Conservation (phyloP, 108 stramenopile species). For the Nitzschia inconspicua region DNA sequence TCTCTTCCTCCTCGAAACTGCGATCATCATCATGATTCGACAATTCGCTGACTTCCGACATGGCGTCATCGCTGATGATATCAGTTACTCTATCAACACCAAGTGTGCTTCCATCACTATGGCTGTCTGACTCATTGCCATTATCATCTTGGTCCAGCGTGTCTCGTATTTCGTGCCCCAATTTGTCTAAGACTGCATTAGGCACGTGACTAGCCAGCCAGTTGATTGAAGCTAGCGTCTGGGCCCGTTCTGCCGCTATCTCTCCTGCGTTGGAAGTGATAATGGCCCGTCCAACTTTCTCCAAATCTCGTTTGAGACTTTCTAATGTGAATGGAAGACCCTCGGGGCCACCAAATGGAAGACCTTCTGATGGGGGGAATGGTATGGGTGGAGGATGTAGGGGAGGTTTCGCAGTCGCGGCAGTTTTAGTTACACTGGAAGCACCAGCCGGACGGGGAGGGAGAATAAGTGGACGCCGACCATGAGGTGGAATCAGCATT, state of each 20-base stretch:
- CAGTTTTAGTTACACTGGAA: too few relatives aligned
- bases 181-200: slow-evolving; percentile 39
- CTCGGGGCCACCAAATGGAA: not conserved
- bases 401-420: too few relatives aligned
- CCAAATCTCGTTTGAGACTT: slow-evolving; percentile 11
- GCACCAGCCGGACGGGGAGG: too few relatives aligned
- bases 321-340: slow-evolving; percentile 4
- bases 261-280: slow-evolving; percentile 11
- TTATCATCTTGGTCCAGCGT: slow-evolving; percentile 10
- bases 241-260: slow-evolving; percentile 29
- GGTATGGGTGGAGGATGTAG: too few relatives aligned
- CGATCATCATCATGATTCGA: too few relatives aligned
- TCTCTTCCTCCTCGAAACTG: not conserved
- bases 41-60: slow-evolving; percentile 13
- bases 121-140: not conserved
- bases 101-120: not conserved
- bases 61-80: slow-evolving; percentile 7
- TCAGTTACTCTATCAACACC: too few relatives aligned
- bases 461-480: too few relatives aligned
- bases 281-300: slow-evolving; percentile 21
- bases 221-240: slow-evolving; percentile 45
- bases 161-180: slow-evolving; percentile 27
- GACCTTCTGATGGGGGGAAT: too few relatives aligned
- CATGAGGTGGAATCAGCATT: too few relatives aligned
- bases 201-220: slow-evolving; percentile 64